phyloP scores from a whole-genome alignment of 345 rosid species.

The Pelargonium nanum region DNA sequence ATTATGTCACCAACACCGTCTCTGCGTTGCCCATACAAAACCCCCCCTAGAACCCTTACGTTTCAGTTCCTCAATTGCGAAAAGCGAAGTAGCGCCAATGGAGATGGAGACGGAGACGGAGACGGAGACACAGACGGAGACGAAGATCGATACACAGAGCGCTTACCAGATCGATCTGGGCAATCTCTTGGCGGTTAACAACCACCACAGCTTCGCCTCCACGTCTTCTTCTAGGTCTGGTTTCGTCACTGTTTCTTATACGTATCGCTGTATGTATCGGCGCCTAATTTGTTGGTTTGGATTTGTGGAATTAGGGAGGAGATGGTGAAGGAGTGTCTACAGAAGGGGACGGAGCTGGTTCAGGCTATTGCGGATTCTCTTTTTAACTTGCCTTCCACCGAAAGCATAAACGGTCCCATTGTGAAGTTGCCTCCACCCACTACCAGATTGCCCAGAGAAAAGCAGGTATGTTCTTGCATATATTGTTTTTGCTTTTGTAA shows the following conservation, averaged over 20 bases:
- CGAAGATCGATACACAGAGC: background rate
- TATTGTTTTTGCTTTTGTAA: background rate
- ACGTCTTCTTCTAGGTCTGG: background rate
- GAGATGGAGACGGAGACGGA: background rate
- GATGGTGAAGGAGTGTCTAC: slow-evolving; percentile 45
- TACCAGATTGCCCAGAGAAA: slow-evolving; percentile 72
- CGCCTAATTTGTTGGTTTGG: background rate
- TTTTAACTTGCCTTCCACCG: slow-evolving; percentile 71
- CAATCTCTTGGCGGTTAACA: background rate
- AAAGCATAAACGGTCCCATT: slow-evolving; percentile 68
- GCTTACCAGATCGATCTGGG: background rate
- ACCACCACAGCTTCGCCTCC: background rate
- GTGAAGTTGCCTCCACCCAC: slow-evolving; percentile 68
- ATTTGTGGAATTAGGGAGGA: slow-evolving; percentile 40
- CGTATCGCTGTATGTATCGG: background rate
- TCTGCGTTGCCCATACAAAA: background rate
- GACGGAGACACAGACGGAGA: background rate
- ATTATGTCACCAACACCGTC: background rate
- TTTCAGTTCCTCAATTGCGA: no score
- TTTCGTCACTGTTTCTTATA: background rate
- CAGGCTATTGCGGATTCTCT: slow-evolving; percentile 55
- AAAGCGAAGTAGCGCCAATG: no score
- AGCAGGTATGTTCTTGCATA: slow-evolving; percentile 43
- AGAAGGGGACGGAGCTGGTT: slow-evolving; percentile 57
- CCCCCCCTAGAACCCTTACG: background rate